Conservation (phyloP, 1,284 basidiomycete genomes). For the Kwoniella shivajii region DNA sequence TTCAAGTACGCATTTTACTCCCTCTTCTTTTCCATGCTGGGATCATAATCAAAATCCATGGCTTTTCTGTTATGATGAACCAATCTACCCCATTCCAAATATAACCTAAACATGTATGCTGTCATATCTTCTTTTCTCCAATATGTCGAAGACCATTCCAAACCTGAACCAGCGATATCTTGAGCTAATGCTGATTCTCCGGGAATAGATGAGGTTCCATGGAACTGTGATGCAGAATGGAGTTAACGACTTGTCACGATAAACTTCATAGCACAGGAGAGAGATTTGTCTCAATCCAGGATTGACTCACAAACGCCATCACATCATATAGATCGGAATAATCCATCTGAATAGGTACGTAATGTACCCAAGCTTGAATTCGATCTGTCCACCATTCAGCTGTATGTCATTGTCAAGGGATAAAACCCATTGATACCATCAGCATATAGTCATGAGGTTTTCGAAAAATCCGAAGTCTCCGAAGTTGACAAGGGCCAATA, state of each 20-base stretch:
- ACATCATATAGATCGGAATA: constrained; percentile 54
- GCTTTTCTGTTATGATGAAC: constrained; percentile 22
- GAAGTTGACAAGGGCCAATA: no score
- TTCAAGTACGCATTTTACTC: no score
- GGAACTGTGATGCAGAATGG: constrained; percentile 35
- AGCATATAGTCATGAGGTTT: not conserved
- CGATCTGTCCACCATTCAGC: constrained; percentile 56
- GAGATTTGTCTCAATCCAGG: not conserved
- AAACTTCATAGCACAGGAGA: not conserved
- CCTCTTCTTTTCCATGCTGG: constrained; percentile 27
- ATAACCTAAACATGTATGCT: constrained; percentile 49
- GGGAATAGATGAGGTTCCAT: constrained; percentile 24
- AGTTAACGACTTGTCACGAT: not conserved
- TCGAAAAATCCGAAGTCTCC: no score
- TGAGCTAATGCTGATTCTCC: constrained; percentile 51
- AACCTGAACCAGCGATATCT: constrained; percentile 50
- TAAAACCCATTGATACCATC: no score
- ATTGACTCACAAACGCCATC: constrained; percentile 43
- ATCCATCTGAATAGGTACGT: constrained; percentile 55
- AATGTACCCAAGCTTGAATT: constrained; percentile 56
- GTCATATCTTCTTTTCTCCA: constrained; percentile 53
- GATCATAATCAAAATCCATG: constrained; percentile 40
- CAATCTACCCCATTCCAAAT: constrained; percentile 50
- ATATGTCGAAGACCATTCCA: constrained; percentile 48
- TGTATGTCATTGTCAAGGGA: not conserved